Evolutionary conservation across 2,329 filamentous ascomycete species (phyloP), one percentile per base, ranked within the genome.

Genomic region (Curvularia sp.): DNA sequence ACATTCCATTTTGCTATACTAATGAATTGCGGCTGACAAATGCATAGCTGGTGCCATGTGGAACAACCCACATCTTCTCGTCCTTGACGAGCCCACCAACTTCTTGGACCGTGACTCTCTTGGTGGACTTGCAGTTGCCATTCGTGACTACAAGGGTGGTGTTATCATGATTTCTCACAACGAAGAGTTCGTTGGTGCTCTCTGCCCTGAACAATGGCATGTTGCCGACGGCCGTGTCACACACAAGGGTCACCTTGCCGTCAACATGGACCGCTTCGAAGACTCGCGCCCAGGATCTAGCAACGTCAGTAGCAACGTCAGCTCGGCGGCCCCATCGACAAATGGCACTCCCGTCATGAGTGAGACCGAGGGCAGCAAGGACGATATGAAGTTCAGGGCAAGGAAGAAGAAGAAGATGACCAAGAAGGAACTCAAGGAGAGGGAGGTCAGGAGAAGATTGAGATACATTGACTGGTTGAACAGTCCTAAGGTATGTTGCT

Each of bases 141-240:
- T 99, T 73, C 92, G 93, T 68, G 95, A 98, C 75, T 99, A 96
- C 87, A 96, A 93, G 83, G 95, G 95, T 67, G 95, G 95, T 78
- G 95, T 99, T 2, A 93, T 99, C 65, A 96, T 99, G 89, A 99
- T 99, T 79, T 97, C 93, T 61, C 95, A 99, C 82, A 98, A 99
- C 86, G 93, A 98, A 76, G 95, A 99, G 79, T 99, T 99, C 73
- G 93, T 99, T 50, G 93, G 94, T 59, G 94, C 94, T 3, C 87
- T 99, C 10, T 95, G 95, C 80, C 91, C 91, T 3, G 96, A 99
- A 82, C 93, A 98, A 80, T 96, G 95, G 91, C 91, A 96, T 79
- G 92, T 99, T 65, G 89, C 87, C 54, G 92, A 94, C 70, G 95
- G 95, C 1, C 89, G 90, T 49, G 89, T 99, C 60, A 90, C 92